phyloP scores from a whole-genome alignment of 2,329 filamentous ascomycete genomes.

The Fusarium brevicatenulatum region DNA sequence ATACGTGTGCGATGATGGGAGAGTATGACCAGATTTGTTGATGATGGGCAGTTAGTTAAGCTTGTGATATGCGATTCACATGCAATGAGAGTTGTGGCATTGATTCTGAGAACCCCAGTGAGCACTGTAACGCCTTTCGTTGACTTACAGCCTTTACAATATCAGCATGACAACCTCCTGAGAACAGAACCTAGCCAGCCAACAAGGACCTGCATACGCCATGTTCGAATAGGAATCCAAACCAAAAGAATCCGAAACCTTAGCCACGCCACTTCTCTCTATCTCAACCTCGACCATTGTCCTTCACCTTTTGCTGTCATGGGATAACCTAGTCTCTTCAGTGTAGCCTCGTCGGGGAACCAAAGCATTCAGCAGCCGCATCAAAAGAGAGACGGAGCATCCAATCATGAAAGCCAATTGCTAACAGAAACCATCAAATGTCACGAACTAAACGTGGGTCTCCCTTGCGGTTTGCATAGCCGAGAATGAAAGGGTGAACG shows the following conservation, averaged over 20 bases:
- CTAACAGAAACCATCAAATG: conserved; percentile 6
- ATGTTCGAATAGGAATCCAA: background rate
- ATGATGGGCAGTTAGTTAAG: conserved; percentile 14
- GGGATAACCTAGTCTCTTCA: conserved; percentile 1
- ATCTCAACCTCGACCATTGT: background rate
- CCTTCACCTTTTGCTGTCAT: conserved; percentile 5
- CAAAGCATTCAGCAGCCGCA: conserved; percentile 4
- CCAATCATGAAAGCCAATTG: conserved; percentile 43
- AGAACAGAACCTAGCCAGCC: background rate
- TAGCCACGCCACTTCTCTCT: conserved; percentile 14
- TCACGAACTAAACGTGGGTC: conserved; percentile 3
- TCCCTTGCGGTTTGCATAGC: conserved; percentile 20
- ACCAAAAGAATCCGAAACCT: conserved; percentile 31
- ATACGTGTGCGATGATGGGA: conserved; percentile 21
- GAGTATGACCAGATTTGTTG: conserved; percentile 13
- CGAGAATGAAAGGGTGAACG: conserved; percentile 18
- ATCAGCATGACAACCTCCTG: background rate
- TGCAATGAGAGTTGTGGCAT: background rate
- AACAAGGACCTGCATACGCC: background rate
- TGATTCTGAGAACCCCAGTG: background rate
- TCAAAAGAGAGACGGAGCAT: background rate
- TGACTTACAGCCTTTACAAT: background rate
- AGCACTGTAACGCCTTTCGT: background rate
- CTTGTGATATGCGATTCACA: conserved; percentile 13
- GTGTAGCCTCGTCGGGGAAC: conserved; percentile 3